phyloP scores from a whole-genome alignment of 371 early-diverging fungal species.

The Syncephalastrum racemosum region DNA sequence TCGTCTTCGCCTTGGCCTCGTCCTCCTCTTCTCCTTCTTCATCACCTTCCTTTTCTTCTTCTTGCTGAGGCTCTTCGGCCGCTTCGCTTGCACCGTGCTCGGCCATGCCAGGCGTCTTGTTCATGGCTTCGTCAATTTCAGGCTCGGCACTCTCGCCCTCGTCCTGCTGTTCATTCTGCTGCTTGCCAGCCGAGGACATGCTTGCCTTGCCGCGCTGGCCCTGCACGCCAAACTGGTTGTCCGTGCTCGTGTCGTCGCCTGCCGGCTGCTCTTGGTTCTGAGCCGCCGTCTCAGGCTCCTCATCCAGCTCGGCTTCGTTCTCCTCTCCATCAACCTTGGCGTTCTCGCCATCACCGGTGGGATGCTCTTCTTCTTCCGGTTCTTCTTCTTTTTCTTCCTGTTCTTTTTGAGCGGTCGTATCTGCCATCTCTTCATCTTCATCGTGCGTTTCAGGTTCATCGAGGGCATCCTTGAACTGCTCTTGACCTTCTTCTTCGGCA shows the following conservation, averaged over 20 bases:
- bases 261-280: constrained; percentile 48
- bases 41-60: constrained; percentile 13
- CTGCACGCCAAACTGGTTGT: constrained; percentile 70
- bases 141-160: constrained; percentile 45
- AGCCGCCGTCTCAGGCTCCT: constrained; percentile 16
- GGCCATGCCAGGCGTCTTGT: constrained; percentile 41
- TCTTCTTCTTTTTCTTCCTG: constrained; percentile 44
- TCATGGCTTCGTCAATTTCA: constrained; percentile 34
- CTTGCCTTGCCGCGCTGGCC: constrained; percentile 63
- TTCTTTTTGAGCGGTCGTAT: constrained; percentile 24
- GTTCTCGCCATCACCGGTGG: constrained; percentile 9
- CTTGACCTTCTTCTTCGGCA: constrained; percentile 24
- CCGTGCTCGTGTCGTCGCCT: constrained; percentile 53
- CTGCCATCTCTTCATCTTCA: constrained; percentile 45
- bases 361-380: constrained; percentile 46
- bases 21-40: constrained; percentile 26
- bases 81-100: constrained; percentile 45
- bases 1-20: constrained; percentile 31
- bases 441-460: constrained; percentile 14
- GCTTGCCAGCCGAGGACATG: constrained; percentile 41
- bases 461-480: constrained; percentile 1
- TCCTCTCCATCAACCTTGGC: constrained; percentile 38
- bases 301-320: constrained; percentile 29
- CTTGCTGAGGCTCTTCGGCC: constrained; percentile 28
- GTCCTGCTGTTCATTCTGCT: constrained; percentile 25